These are phyloP conservation scores for Abelmoschus esculentus DNA, from an alignment of 345 rosid species.

Conservation along the genomic window DNA sequence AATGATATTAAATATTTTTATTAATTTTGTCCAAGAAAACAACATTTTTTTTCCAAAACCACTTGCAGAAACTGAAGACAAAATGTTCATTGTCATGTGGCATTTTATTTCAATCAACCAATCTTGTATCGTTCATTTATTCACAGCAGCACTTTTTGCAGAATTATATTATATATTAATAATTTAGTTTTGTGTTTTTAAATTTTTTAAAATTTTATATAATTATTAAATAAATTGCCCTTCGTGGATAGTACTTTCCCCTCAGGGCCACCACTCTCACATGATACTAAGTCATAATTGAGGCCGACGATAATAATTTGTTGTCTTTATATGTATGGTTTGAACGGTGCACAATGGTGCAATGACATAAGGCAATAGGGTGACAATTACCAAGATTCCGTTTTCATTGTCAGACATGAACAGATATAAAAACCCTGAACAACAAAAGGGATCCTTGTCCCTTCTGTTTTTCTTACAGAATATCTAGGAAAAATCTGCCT, in stretches of 20 bases:
- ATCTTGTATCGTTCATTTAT: not conserved
- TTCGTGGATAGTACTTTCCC: not conserved
- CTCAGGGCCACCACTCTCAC: not conserved
- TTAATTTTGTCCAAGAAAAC: constrained; percentile 3
- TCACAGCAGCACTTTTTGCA: not conserved
- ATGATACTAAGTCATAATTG: not conserved
- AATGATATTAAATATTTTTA: too few relatives aligned
- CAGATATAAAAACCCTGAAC: not conserved
- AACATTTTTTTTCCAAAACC: not conserved
- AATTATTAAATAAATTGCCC: too few relatives aligned
- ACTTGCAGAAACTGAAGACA: not conserved
- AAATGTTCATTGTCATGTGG: not conserved
- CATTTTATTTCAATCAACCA: not conserved
- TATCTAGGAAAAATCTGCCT: not conserved
- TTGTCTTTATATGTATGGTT: constrained; percentile 9
- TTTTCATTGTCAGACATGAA: constrained; percentile 1
- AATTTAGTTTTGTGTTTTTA: too few relatives aligned
- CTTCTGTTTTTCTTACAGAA: not conserved
- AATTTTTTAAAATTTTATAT: too few relatives aligned
- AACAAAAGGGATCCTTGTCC: not conserved
- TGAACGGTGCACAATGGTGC: constrained; percentile 12
- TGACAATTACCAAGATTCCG: constrained; percentile 10
- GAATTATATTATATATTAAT: too few relatives aligned
- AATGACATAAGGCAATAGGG: not conserved
- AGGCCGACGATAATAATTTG: not conserved